Percentiles rank a stretch among this genome's conserved stretches.
Conservation (phyloP, 305 asterid species). For the Plantago lanceolata region DNA sequence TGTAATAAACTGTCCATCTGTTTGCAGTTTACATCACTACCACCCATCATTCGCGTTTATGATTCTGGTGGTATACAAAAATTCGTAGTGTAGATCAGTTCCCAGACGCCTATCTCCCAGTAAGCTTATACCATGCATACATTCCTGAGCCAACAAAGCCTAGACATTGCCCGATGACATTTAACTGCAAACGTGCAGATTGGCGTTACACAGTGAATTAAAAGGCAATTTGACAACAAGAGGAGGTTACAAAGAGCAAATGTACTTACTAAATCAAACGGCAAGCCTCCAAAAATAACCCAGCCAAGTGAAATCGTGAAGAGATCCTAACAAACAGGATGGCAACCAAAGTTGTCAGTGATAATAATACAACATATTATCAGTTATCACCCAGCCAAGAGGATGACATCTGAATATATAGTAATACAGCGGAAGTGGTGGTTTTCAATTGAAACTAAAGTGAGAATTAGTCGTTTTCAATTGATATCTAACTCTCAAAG, state of each 20-base stretch:
- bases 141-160: slow-evolving; percentile 80
- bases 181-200: slow-evolving; percentile 47
- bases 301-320: slow-evolving; percentile 79
- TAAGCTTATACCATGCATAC: slow-evolving; percentile 71
- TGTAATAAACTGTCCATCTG: too few relatives aligned
- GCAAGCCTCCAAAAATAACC: slow-evolving; percentile 83
- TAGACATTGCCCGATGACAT: slow-evolving; percentile 67
- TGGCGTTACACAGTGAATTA: not conserved
- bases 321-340: slow-evolving; percentile 10
- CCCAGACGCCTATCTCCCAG: slow-evolving; percentile 44
- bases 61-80: too few relatives aligned
- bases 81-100: not conserved
- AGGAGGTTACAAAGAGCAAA: slow-evolving; percentile 9
- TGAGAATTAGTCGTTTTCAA: too few relatives aligned
- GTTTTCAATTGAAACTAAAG: too few relatives aligned
- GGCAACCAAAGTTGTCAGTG: too few relatives aligned
- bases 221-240: slow-evolving; percentile 1
- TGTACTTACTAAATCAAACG: slow-evolving; percentile 69
- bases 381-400: not conserved
- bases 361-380: too few relatives aligned
- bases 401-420: not conserved
- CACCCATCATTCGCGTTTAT: too few relatives aligned
- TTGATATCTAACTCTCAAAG: too few relatives aligned
- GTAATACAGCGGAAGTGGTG: too few relatives aligned
- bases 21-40: too few relatives aligned